These are phyloP conservation scores for Russula ochroleuca DNA, from an alignment of 768 basidiomycete species.

Conservation along the genomic window DNA sequence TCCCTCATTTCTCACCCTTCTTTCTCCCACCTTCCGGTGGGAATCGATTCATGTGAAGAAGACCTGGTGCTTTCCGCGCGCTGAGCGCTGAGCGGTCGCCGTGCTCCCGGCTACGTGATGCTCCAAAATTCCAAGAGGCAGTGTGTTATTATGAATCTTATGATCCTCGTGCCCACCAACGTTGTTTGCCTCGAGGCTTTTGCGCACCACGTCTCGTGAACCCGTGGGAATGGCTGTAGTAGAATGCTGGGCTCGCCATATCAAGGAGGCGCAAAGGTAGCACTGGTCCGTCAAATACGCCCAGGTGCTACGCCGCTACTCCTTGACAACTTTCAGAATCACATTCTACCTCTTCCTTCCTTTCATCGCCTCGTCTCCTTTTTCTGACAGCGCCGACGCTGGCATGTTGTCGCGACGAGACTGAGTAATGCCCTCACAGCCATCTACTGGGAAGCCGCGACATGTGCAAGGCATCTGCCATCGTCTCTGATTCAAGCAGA, in stretches of 20 bases:
- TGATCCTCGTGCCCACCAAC: not conserved
- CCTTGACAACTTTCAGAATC: not conserved
- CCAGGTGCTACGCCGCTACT: not conserved
- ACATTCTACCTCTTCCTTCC: not conserved
- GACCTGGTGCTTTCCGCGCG: not conserved
- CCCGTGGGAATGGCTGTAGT: no score
- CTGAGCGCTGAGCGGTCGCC: not conserved
- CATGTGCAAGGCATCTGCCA: no score
- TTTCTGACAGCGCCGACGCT: not conserved
- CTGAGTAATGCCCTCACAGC: no score
- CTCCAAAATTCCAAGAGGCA: no score
- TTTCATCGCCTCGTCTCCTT: not conserved
- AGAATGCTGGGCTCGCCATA: not conserved
- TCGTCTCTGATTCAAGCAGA: no score
- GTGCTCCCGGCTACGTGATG: not conserved
- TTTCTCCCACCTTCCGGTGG: not conserved
- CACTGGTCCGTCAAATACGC: not conserved
- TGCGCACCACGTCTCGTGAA: not conserved
- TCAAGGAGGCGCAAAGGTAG: not conserved
- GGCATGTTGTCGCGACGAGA: not conserved
- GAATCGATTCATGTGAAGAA: not conserved
- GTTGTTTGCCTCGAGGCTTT: not conserved
- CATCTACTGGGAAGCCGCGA: no score
- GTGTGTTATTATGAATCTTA: no score
- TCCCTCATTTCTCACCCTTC: not conserved